A percentile compares a stretch with the other conserved stretches of the same genome.
phyloP scores from a whole-genome alignment of 257 asterid genomes.

The Capsicum chinense region DNA sequence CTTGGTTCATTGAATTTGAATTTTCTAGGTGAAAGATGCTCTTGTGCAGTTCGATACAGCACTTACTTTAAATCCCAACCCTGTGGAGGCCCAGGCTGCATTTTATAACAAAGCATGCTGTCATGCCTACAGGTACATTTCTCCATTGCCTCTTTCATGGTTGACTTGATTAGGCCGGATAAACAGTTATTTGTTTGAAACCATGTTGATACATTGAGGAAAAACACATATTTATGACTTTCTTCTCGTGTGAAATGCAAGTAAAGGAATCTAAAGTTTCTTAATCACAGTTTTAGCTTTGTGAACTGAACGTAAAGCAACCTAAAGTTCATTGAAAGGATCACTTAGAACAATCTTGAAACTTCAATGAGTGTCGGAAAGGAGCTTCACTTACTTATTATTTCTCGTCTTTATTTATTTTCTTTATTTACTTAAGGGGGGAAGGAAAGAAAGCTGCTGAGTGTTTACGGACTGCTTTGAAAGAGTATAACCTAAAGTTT shows the following conservation, averaged over 20 bases:
- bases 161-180: neutral
- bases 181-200: neutral
- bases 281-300: neutral
- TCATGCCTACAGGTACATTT: constrained; percentile 83
- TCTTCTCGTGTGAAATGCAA: neutral
- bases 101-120: constrained; percentile 96
- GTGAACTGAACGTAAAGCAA: neutral
- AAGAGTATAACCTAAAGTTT: constrained; percentile 81
- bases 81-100: constrained; percentile 90
- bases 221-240: neutral
- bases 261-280: neutral
- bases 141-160: neutral
- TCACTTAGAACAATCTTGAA: neutral
- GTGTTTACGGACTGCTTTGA: constrained; percentile 89
- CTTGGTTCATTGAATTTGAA: constrained; percentile 12
- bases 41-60: constrained; percentile 82
- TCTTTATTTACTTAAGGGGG: constrained; percentile 66
- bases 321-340: neutral
- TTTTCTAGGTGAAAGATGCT: constrained; percentile 91
- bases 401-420: constrained; percentile 34
- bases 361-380: neutral
- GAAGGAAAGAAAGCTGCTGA: constrained; percentile 91
- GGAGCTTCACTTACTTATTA: neutral
- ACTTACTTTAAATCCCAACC: constrained; percentile 81
- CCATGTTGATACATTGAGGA: neutral